Evolutionary conservation across 352 stramenopile genomes (phyloP), one percentile per base, ranked within the genome.

Genomic region (Phytophthora parvispora): DNA sequence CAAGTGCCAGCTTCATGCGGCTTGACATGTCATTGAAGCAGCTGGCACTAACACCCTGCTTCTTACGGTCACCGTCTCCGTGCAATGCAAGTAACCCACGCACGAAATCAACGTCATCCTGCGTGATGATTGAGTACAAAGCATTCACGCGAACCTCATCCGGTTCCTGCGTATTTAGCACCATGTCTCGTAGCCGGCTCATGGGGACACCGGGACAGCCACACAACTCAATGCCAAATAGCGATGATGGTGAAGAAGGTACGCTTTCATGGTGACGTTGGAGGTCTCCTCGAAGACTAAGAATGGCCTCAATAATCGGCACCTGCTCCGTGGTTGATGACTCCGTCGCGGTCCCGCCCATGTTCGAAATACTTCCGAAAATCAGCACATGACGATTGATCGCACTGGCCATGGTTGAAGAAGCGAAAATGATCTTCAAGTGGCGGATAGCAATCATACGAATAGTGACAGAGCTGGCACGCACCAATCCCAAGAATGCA

Each of bases 321-420:
- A 90, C 84, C 51, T 91, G 84, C 67, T 92, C 84, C 0, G 84
- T 92, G 56, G 83, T 91, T 18, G 86, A 90, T n/a, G 84, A 91
- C n/a, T 89, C 75, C 2, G 83, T 93, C 20, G 86, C 71, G 38
- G 84, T 89, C 3, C 81, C 84, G 34, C 72, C 83, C 78, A 89
- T 74, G 63, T 59, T 91, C 25, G 84, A 87, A 53, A 92, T 94
- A 66, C 81, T 92, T 60, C 87, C 89, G 60, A 91, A 92, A 43
- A 95, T 91, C 16, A 94, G 58, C 51, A 92, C 84, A 47, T 92
- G 80, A 8, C 88, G 83, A 51, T 96, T 96, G 67, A 91, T 86
- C 22, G 85, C 81, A 55, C 88, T 93, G 9, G 83, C 75, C 31
- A 81, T 60, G 10, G 82, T 91, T 6, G 83, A 74, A 3, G 83